These are phyloP conservation scores for Solanum chilense DNA, from an alignment of 257 asterid species.

Conservation along the genomic window DNA sequence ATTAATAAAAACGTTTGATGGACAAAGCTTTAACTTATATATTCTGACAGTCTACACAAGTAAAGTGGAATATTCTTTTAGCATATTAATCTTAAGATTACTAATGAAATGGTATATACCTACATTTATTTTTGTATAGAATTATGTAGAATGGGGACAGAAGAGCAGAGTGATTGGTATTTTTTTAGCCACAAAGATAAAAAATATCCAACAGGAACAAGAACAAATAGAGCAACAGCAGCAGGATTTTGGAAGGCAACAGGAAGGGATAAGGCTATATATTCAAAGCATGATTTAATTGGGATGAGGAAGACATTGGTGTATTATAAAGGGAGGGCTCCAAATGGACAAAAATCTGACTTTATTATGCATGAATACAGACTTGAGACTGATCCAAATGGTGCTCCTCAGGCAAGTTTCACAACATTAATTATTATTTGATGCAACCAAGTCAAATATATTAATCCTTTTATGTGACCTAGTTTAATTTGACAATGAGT, in stretches of 20 bases:
- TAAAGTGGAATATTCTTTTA: too few species aligned
- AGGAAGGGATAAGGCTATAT: slow-evolving; percentile 86
- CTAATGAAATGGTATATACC: too few species aligned
- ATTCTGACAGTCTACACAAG: background rate
- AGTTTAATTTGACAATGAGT: too few species aligned
- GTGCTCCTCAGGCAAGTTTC: slow-evolving; percentile 65
- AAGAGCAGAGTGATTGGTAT: slow-evolving; percentile 81
- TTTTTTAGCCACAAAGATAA: slow-evolving; percentile 94
- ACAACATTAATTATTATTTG: background rate
- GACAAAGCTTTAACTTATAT: background rate
- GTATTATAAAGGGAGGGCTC: slow-evolving; percentile 85
- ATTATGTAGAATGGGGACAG: slow-evolving; percentile 82
- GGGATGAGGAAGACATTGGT: slow-evolving; percentile 94
- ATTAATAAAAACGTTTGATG: background rate
- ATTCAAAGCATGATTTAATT: slow-evolving; percentile 64
- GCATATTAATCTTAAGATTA: too few species aligned
- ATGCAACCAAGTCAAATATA: background rate
- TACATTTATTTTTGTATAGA: slow-evolving; percentile 10
- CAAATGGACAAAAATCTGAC: slow-evolving; percentile 88
- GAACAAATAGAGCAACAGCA: slow-evolving; percentile 84
- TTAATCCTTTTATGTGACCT: background rate
- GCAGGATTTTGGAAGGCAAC: slow-evolving; percentile 99
- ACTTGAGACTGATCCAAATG: slow-evolving; percentile 84
- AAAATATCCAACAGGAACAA: slow-evolving; percentile 90
- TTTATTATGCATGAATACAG: slow-evolving; percentile 96